Conservation (phyloP, 2,329 filamentous ascomycete species). For the Nigrograna mackinnonii region DNA sequence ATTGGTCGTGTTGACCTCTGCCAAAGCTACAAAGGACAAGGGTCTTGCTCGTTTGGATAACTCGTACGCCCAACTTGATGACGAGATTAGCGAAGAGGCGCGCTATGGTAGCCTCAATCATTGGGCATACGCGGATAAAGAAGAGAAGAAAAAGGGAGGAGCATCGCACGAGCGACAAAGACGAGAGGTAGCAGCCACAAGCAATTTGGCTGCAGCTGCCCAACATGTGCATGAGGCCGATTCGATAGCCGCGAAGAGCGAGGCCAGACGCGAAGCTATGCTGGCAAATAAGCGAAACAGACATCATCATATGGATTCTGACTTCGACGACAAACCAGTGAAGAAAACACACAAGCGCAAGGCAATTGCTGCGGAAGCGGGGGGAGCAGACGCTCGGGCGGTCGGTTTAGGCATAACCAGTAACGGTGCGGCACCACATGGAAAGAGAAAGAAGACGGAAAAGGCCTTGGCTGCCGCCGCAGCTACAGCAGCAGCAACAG, state of each 20-base stretch:
- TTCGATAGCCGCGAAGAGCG: conserved; percentile 77
- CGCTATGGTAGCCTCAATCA: conserved; percentile 89
- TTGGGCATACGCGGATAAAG: conserved; percentile 91
- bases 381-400: conserved; percentile 41
- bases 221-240: conserved; percentile 80
- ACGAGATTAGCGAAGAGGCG: conserved; percentile 91
- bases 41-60: conserved; percentile 84
- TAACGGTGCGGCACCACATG: conserved; percentile 56
- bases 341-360: conserved; percentile 71
- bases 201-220: conserved; percentile 69
- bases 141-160: conserved; percentile 59
- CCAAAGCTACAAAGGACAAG: conserved; percentile 84
- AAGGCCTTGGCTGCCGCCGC: conserved; percentile 51
- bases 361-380: conserved; percentile 53
- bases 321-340: conserved; percentile 69
- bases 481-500: conserved; percentile 25
- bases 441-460: conserved; percentile 82
- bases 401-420: conserved; percentile 68
- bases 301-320: conserved; percentile 74
- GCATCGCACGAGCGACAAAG: conserved; percentile 73
- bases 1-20: conserved; percentile 92
- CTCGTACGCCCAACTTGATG: conserved; percentile 82
- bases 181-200: conserved; percentile 76
- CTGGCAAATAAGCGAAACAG: conserved; percentile 72
- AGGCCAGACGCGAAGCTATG: conserved; percentile 80